Evolutionary conservation across 1,139 yeast genomes (phyloP).

Genomic region (Scheffersomyces parashehatae): DNA sequence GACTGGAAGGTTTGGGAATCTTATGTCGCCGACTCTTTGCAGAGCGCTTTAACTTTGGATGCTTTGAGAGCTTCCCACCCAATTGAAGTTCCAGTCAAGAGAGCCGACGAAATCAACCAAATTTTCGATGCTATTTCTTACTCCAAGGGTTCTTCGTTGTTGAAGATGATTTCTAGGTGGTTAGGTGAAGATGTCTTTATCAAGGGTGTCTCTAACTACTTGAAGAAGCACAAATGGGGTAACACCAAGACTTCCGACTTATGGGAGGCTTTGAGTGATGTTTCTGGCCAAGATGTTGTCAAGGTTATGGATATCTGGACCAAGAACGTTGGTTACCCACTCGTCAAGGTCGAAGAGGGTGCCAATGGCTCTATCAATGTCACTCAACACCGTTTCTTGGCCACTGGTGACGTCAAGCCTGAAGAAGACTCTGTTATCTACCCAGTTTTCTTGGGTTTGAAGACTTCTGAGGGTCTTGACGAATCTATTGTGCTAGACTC

Average conservation of each 20-base stretch:
- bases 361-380: slow-evolving; percentile 28
- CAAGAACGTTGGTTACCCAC: slow-evolving; percentile 28
- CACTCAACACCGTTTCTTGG: slow-evolving; percentile 56
- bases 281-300: slow-evolving; percentile 24
- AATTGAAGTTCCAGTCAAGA: slow-evolving; percentile 55
- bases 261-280: slow-evolving; percentile 25
- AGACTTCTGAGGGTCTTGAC: slow-evolving; percentile 58
- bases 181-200: slow-evolving; percentile 25
- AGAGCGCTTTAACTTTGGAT: slow-evolving; percentile 53
- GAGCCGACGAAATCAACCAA: slow-evolving; percentile 57
- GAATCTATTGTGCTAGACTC: slow-evolving; percentile 57
- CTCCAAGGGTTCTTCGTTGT: slow-evolving; percentile 28
- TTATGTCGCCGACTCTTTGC: slow-evolving; percentile 53
- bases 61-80: slow-evolving; percentile 58
- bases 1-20: slow-evolving; percentile 60
- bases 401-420: slow-evolving; percentile 53
- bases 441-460: slow-evolving; percentile 82
- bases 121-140: slow-evolving; percentile 56
- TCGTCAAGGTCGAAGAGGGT: slow-evolving; percentile 19
- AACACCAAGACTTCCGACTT: slow-evolving; percentile 28
- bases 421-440: slow-evolving; percentile 57
- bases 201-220: slow-evolving; percentile 28
- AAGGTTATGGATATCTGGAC: slow-evolving; percentile 29
- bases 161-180: slow-evolving; percentile 29
- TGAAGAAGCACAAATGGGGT: slow-evolving; percentile 25